Percentiles rank a stretch among this genome's conserved stretches.
Conservation (phyloP, 441 rosid genomes). For the Breynia disticha region DNA sequence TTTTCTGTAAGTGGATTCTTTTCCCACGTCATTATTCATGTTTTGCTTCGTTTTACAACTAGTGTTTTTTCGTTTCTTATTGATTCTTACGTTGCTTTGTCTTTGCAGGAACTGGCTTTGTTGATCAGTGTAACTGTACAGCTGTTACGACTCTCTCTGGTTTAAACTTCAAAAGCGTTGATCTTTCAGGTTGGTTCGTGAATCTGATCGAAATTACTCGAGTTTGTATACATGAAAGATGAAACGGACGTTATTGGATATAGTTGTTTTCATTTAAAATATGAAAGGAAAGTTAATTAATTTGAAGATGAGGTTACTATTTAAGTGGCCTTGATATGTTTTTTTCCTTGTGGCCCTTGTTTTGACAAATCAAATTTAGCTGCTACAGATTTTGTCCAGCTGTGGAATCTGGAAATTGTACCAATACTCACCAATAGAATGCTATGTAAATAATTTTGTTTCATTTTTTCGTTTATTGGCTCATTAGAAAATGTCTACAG, state of each 20-base stretch:
- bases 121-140: not conserved
- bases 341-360: constrained; percentile 11
- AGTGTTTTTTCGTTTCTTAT: constrained; percentile 7
- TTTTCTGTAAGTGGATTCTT: constrained; percentile 9
- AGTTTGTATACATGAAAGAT: not conserved
- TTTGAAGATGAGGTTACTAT: constrained; percentile 3
- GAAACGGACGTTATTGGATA: not conserved
- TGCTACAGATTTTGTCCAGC: constrained; percentile 12
- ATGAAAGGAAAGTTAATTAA: not conserved
- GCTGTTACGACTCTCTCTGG: not conserved
- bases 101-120: not conserved
- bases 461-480: not conserved
- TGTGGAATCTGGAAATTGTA: constrained; percentile 12
- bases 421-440: constrained; percentile 7
- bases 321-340: not conserved
- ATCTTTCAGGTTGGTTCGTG: not conserved
- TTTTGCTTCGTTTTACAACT: constrained; percentile 15
- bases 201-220: not conserved
- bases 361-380: constrained; percentile 11
- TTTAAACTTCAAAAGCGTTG: not conserved
- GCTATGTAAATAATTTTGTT: not conserved
- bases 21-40: not conserved
- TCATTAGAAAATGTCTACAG: not conserved
- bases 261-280: constrained; percentile 1
- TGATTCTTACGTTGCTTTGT: not conserved